A percentile compares a stretch with the other conserved stretches of the same genome.
These are phyloP conservation scores for Macrophomina pseudophaseolina DNA, from an alignment of 2,329 filamentous ascomycete species.

Conservation along the genomic window DNA sequence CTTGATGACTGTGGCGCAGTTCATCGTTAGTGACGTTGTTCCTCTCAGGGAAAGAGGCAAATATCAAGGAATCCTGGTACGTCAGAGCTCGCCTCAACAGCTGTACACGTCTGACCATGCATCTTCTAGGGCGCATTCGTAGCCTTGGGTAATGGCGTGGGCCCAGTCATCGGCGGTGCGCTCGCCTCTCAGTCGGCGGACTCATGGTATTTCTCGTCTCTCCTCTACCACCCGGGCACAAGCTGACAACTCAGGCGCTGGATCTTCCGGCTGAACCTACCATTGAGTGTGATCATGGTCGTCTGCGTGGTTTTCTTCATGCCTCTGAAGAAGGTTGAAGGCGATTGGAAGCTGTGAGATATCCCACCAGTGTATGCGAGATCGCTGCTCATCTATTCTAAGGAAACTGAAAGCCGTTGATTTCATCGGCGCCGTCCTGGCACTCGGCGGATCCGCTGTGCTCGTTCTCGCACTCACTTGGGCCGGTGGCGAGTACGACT, in stretches of 20 bases:
- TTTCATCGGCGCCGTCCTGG: slow-evolving; percentile 55
- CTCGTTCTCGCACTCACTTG: slow-evolving; percentile 51
- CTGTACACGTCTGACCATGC: not conserved
- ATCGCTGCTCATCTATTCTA: slow-evolving; percentile 30
- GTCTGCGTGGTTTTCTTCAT: slow-evolving; percentile 60
- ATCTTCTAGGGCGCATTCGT: slow-evolving; percentile 54
- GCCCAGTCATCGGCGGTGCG: slow-evolving; percentile 60
- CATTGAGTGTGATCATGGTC: slow-evolving; percentile 56
- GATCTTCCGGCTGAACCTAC: slow-evolving; percentile 54
- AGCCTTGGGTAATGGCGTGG: slow-evolving; percentile 60
- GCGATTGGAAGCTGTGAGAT: slow-evolving; percentile 49
- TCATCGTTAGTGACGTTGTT: slow-evolving; percentile 38
- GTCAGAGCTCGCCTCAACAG: not conserved
- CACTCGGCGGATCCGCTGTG: slow-evolving; percentile 53
- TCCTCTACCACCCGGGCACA: not conserved
- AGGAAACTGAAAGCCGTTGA: slow-evolving; percentile 58
- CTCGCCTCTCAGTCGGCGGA: slow-evolving; percentile 42
- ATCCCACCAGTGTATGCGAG: not conserved
- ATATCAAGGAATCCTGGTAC: slow-evolving; percentile 33
- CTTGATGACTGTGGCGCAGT: slow-evolving; percentile 36
- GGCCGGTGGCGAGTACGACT: slow-evolving; percentile 63
- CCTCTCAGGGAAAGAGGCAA: slow-evolving; percentile 38
- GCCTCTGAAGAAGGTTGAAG: slow-evolving; percentile 61
- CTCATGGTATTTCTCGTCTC: slow-evolving; percentile 26
- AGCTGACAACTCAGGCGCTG: slow-evolving; percentile 23